Conservation (phyloP, 305 asterid species). For the Plantago lanceolata region DNA sequence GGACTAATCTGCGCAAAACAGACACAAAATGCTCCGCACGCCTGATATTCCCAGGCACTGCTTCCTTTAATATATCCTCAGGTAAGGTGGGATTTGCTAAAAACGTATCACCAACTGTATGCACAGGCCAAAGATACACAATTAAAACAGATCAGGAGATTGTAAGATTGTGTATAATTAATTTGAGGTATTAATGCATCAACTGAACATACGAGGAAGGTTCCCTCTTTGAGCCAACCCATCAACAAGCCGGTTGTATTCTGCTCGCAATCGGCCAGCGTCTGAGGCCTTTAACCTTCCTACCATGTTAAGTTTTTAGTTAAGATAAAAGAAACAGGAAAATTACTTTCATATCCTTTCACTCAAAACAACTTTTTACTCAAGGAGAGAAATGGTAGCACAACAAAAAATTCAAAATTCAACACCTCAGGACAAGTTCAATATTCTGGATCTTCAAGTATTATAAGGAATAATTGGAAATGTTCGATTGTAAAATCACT, state of each 20-base stretch:
- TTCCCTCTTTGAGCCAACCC: conserved; percentile 92
- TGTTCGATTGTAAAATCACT: too few relatives aligned
- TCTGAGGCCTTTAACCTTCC: conserved; percentile 99
- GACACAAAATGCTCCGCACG: conserved; percentile 96
- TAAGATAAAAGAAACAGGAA: conserved; percentile 29
- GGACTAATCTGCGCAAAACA: conserved; percentile 83
- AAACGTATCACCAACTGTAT: conserved; percentile 71
- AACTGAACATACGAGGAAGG: conserved; percentile 63
- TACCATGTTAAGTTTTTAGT: conserved; percentile 58
- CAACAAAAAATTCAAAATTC: conserved; percentile 8
- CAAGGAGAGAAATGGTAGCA: conserved; percentile 1
- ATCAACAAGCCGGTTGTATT: conserved; percentile 89
- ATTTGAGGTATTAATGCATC: conserved; percentile 17
- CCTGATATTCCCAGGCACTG: conserved; percentile 97
- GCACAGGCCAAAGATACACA: neutral
- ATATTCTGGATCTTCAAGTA: too few relatives aligned
- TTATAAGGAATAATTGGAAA: too few relatives aligned
- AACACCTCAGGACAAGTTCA: neutral
- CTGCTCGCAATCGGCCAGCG: conserved; percentile 97
- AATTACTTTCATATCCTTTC: conserved; percentile 4
- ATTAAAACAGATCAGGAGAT: conserved; percentile 5
- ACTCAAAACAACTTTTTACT: neutral
- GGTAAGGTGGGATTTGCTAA: conserved; percentile 89
- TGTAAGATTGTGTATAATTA: conserved; percentile 18
- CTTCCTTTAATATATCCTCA: conserved; percentile 85